These are phyloP conservation scores for Panaeolus cyanescens DNA, from an alignment of 768 basidiomycete species.

Conservation along the genomic window DNA sequence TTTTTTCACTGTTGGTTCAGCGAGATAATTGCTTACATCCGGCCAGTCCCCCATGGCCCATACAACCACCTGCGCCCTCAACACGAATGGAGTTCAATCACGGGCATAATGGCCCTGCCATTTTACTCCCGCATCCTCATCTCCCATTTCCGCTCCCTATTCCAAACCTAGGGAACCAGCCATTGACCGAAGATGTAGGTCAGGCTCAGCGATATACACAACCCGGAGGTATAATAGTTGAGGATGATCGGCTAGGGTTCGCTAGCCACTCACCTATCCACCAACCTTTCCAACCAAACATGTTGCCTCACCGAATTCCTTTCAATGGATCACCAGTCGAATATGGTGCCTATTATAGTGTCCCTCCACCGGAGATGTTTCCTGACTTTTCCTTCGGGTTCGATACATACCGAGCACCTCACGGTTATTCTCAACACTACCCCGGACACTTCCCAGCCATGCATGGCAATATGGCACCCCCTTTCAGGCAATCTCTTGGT, in stretches of 20 bases:
- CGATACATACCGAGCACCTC: slow-evolving; percentile 34
- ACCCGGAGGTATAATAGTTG: slow-evolving; percentile 14
- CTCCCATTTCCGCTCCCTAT: neutral
- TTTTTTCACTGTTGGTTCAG: neutral
- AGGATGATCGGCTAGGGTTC: slow-evolving; percentile 23
- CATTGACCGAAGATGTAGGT: neutral
- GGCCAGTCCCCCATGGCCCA: neutral
- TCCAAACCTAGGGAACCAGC: neutral
- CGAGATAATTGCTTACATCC: neutral
- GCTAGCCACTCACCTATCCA: neutral
- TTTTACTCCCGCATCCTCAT: neutral
- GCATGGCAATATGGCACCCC: neutral
- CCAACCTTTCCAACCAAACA: slow-evolving; percentile 10
- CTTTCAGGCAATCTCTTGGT: neutral
- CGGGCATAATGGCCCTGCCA: neutral
- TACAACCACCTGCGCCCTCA: neutral
- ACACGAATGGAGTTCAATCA: neutral
- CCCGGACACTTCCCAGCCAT: slow-evolving; percentile 31
- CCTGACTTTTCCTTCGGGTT: slow-evolving; percentile 62
- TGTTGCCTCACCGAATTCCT: slow-evolving; percentile 36
- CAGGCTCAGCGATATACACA: neutral
- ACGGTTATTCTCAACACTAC: slow-evolving; percentile 48
- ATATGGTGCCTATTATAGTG: slow-evolving; percentile 60
- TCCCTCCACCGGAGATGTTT: slow-evolving; percentile 51
- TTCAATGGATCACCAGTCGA: slow-evolving; percentile 42